Evolutionary conservation across 2,329 filamentous ascomycete species (phyloP).

Genomic region (Ophiocordyceps camponoti-rufipedis): DNA sequence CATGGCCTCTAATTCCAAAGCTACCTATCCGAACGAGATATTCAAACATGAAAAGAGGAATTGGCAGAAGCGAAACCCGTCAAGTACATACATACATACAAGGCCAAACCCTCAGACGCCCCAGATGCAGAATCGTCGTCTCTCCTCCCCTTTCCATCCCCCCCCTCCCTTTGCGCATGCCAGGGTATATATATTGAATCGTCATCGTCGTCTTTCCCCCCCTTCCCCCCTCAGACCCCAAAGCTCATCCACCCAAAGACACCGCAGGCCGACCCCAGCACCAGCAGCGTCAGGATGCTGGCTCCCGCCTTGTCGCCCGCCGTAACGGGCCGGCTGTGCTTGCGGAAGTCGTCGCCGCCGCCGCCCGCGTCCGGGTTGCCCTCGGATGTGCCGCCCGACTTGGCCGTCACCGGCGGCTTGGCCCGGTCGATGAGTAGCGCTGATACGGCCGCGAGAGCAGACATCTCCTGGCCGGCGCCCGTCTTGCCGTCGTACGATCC

Average conservation of each 20-base stretch:
- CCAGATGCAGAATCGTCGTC: not conserved
- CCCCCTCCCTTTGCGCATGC: not conserved
- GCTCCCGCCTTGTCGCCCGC: constrained; percentile 28
- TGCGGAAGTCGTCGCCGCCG: constrained; percentile 12
- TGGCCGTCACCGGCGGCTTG: constrained; percentile 22
- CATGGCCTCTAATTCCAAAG: too few species aligned
- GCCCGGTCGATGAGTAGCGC: constrained; percentile 25
- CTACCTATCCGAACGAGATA: too few species aligned
- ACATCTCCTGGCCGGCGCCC: constrained; percentile 41
- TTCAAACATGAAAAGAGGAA: too few species aligned
- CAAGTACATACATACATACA: not conserved
- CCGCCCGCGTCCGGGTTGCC: constrained; percentile 21
- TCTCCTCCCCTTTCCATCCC: not conserved
- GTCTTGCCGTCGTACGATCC: constrained; percentile 31
- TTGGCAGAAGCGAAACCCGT: not conserved
- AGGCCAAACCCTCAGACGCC: not conserved
- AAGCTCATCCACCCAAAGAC: constrained; percentile 32
- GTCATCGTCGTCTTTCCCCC: not conserved
- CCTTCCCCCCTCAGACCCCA: not conserved
- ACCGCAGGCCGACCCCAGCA: constrained; percentile 21
- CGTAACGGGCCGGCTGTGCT: constrained; percentile 15
- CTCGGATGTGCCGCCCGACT: constrained; percentile 30
- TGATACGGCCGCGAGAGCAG: constrained; percentile 34
- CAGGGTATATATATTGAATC: not conserved
- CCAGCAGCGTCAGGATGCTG: constrained; percentile 25